A percentile compares a stretch with the other conserved stretches of the same genome.
Evolutionary conservation across 2,329 filamentous ascomycete species (phyloP).

Genomic region (Arthrobotrys entomopaga): DNA sequence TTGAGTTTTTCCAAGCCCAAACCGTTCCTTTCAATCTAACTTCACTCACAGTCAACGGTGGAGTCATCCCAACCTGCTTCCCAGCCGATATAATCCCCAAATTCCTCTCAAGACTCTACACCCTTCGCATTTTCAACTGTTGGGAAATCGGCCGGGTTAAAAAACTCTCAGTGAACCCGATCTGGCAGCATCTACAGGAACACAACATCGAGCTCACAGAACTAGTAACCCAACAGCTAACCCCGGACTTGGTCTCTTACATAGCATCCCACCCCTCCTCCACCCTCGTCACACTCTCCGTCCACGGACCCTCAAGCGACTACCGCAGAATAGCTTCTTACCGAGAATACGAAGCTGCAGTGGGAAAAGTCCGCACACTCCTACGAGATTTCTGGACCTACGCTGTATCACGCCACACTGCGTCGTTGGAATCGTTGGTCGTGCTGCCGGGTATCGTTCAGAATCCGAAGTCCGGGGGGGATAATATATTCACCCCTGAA

Average conservation of each 20-base stretch:
- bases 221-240: neutral
- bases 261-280: conserved; percentile 22
- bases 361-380: neutral
- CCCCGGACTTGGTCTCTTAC: conserved; percentile 13
- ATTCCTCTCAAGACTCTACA: conserved; percentile 19
- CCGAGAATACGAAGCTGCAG: conserved; percentile 1
- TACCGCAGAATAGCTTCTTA: conserved; percentile 1
- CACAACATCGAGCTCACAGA: conserved; percentile 14
- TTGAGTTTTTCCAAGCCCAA: conserved; percentile 39
- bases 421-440: conserved; percentile 13
- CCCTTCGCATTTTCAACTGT: conserved; percentile 4
- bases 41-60: conserved; percentile 6
- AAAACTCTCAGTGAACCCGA: neutral
- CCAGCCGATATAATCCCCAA: conserved; percentile 12
- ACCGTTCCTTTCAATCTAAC: conserved; percentile 27
- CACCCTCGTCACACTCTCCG: conserved; percentile 10
- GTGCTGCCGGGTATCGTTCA: conserved; percentile 26
- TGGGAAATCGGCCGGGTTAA: neutral
- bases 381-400: conserved; percentile 25
- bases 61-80: conserved; percentile 8
- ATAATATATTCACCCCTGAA: neutral
- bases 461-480: neutral
- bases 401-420: conserved; percentile 19
- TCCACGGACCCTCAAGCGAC: conserved; percentile 3
- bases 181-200: conserved; percentile 20